phyloP scores from a whole-genome alignment of 2,329 filamentous ascomycete genomes.

The Ascochyta koolunga region DNA sequence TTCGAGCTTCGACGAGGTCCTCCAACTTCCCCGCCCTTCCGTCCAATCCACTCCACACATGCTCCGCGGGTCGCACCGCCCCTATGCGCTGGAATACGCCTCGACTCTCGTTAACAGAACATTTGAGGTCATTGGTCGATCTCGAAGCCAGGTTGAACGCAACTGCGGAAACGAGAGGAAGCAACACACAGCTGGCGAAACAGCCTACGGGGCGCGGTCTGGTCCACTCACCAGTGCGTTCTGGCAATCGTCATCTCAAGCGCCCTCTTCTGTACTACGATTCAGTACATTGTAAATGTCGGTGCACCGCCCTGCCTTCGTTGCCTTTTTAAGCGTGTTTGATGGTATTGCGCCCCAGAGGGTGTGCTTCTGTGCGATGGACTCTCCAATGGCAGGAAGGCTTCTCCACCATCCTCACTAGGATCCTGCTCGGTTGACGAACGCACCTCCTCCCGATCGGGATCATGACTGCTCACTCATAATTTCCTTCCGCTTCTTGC shows the following conservation, averaged over 20 bases:
- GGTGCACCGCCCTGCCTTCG: constrained; percentile 34
- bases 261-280: constrained; percentile 18
- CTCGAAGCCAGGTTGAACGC: constrained; percentile 1
- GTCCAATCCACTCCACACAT: constrained; percentile 22
- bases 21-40: constrained; percentile 32
- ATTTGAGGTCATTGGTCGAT: constrained; percentile 14
- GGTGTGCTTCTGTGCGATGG: constrained; percentile 21
- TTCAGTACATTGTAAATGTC: constrained; percentile 24
- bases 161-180: constrained; percentile 9
- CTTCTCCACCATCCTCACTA: constrained; percentile 23
- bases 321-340: constrained; percentile 24
- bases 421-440: constrained; percentile 15
- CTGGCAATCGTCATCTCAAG: constrained; percentile 1
- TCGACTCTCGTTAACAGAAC: constrained; percentile 3
- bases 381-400: constrained; percentile 29
- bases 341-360: constrained; percentile 32
- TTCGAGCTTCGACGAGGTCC: constrained; percentile 18
- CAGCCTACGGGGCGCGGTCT: constrained; percentile 19
- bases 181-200: constrained; percentile 21
- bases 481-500: constrained; percentile 22
- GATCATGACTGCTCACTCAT: constrained; percentile 25
- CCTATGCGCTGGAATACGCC: constrained; percentile 22
- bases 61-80: constrained; percentile 37
- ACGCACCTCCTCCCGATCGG: constrained; percentile 26
- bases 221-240: constrained; percentile 15